Evolutionary conservation across 2,329 filamentous ascomycete species (phyloP), one percentile per base, ranked within the genome.

Genomic region (Fusarium mangiferae): DNA sequence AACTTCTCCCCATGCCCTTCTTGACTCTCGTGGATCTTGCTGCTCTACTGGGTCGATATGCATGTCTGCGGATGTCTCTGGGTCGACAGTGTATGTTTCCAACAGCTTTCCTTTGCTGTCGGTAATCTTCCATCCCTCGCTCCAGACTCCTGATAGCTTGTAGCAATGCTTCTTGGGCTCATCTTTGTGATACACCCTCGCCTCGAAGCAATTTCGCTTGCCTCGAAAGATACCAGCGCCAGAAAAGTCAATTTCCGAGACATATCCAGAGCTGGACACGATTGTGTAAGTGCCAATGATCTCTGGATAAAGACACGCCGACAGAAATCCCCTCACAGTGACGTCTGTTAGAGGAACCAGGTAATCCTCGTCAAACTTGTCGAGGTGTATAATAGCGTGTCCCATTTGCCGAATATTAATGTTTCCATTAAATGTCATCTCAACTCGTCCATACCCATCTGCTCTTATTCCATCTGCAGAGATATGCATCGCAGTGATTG

Each of bases 11-110:
- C 95, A 98, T 2, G 95, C 95, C 44, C 90, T 88, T 17, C 94
- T 88, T 14, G 92, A 93, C 84, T 98, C 95, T 78, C 94, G 91
- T 4, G 92, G 88, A 73, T 96, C 93, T 83, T 97, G 94, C 67
- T 92, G 82, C 44, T 93, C 90, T 13, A 93, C 77, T 1, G 75
- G 52, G 1, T 42, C 46, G 5, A 78, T 67, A 2, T 70, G 12
- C n/a, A 78, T 58, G 0, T 62, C 30, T 4, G 66, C 58, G 0
- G 75, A 77, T 3, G 85, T 75, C 6, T 80, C 79, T 51, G 44
- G 54, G 15, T 84, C 82, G 24, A 84, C 79, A 5, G 78, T 75
- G 59, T 83, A 84, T n/a, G 41, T 75, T 62, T 84, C 84, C 1
- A 85, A 3, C 0, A 81, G 38, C 22, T 80, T 77, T 39, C 83